Evolutionary conservation across 108 stramenopile species (phyloP), one percentile per base, ranked within the genome.

Genomic region (Nitzschia sp.): DNA sequence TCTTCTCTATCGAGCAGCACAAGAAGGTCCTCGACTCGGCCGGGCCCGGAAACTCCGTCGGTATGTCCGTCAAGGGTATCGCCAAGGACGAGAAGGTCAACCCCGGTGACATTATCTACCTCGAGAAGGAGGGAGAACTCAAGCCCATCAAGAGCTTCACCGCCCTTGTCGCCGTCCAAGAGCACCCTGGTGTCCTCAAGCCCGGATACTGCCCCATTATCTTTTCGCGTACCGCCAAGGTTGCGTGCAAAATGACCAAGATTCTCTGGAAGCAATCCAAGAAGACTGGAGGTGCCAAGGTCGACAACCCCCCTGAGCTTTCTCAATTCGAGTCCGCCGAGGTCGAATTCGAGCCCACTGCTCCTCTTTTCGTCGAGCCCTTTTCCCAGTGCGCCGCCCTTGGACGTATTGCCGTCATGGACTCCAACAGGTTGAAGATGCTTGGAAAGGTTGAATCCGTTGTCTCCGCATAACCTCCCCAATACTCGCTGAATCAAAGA

Each of bases 181-280:
- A 91, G 84, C 83, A 86, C 68, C 90, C 87, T 78, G 87, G 87
- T 77, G 83, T 88, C 58, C 85, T 91, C 77, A 88, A 91, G 87
- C 75, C 77, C 41, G 87, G 87, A 76, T 91, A 88, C 79, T 75
- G 77, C 38, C 87, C 85, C 29, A 65, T 91, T 65, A 73, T 91
- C 64, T 91, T 91, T 76, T 91, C 81, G 47, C 90, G 90, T 83
- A 91, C 90, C 74, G 90, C 90, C 66, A 91, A 88, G 85, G 87
- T 91, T 71, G 90, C 90, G 15, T 91, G 90, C 78, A 91, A 91
- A 85, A 91, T 91, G 90, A 88, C 87, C 83, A 83, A 81, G 77
- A 91, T 91, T 72, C 66, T 86, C 58, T 91, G 90, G 90, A 91
- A 91, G 90, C 79, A 82, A 80, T 81, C 80, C 50, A 88, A 88